A percentile compares a stretch with the other conserved stretches of the same genome.
Evolutionary conservation across 208 protist species (phyloP).

Genomic region (Crithidia thermophila): DNA sequence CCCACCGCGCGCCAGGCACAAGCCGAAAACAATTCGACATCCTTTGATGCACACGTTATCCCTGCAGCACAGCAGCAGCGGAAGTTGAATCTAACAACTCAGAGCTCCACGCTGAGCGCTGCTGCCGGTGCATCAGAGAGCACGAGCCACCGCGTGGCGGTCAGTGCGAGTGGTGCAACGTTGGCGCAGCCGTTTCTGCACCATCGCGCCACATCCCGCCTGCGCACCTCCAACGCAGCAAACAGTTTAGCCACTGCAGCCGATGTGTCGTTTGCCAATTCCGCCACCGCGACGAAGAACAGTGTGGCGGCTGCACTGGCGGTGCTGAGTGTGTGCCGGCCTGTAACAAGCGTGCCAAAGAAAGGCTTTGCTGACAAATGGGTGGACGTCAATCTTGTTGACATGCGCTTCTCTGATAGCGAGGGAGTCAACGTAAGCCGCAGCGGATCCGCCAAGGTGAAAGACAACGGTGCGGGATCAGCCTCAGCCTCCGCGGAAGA

Average conservation of each 20-base stretch:
- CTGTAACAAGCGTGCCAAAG: background rate
- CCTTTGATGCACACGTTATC: no score
- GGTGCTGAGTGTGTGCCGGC: conserved; percentile 7
- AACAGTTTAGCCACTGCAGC: no score
- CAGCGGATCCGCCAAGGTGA: background rate
- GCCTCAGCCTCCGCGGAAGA: background rate
- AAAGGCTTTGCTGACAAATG: conserved; percentile 18
- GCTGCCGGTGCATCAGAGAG: no score
- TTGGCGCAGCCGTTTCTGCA: conserved; percentile 24
- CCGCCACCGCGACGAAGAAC: no score
- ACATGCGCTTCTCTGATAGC: background rate
- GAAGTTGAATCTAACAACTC: background rate
- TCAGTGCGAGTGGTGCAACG: background rate
- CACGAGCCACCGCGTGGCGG: no score
- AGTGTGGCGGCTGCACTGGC: conserved; percentile 6
- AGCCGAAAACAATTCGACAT: background rate
- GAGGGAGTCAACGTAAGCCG: background rate
- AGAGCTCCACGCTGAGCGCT: background rate
- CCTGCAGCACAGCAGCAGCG: background rate
- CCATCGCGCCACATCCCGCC: background rate
- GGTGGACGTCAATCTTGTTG: conserved; percentile 37
- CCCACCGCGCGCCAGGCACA: conserved; percentile 13
- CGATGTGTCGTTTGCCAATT: no score
- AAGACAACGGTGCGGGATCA: background rate
- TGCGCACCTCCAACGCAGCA: background rate